These are phyloP conservation scores for Puccinia sorghi DNA, from an alignment of 1,284 basidiomycete genomes.

Conservation along the genomic window DNA sequence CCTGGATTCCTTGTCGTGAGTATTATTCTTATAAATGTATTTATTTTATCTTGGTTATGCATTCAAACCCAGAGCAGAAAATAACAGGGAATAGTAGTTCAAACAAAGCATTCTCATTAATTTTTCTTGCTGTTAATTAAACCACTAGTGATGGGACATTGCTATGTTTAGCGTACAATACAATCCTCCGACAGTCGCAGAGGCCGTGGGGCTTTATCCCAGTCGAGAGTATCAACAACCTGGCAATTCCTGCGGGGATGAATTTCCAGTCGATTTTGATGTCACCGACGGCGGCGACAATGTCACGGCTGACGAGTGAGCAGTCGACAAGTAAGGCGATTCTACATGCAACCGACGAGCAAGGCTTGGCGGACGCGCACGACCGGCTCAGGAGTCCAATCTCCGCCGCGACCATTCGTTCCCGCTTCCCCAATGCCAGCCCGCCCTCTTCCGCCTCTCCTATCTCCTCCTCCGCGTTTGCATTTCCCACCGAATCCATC, in stretches of 20 bases:
- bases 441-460: background rate
- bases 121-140: background rate
- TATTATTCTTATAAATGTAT: no score
- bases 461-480: background rate
- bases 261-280: constrained; percentile 53
- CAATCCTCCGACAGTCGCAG: constrained; percentile 72
- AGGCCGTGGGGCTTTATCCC: constrained; percentile 86
- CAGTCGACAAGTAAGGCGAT: no score
- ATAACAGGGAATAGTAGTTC: background rate
- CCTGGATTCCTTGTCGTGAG: constrained; percentile 54
- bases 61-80: background rate
- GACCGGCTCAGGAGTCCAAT: background rate
- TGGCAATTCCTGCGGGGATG: constrained; percentile 63
- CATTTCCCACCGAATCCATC: background rate
- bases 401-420: background rate
- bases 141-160: constrained; percentile 72
- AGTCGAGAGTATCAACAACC: constrained; percentile 73
- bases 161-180: constrained; percentile 76
- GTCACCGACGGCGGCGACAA: background rate
- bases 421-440: background rate
- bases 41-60: background rate
- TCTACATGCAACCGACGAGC: no score
- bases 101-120: background rate
- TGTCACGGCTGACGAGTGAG: no score
- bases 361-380: background rate